Conservation (phyloP, 1,139 yeast species). For the Yamadazyma atlantica region DNA sequence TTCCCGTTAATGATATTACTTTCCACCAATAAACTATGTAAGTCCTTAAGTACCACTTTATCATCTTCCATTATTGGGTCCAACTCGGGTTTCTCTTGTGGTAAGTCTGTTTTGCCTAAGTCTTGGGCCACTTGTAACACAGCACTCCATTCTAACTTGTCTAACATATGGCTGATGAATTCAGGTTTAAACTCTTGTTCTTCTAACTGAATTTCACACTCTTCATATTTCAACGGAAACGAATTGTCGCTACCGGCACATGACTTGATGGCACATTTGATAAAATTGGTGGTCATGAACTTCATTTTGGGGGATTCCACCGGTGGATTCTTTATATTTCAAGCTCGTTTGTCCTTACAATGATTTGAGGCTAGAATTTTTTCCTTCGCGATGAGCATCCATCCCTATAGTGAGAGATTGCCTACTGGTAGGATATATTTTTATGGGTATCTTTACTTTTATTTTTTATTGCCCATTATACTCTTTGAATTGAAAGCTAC, state of each 20-base stretch:
- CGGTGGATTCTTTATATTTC: neutral
- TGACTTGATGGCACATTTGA: slow-evolving; percentile 84
- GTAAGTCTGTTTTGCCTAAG: slow-evolving; percentile 67
- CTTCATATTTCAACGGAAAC: slow-evolving; percentile 76
- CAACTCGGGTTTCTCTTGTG: slow-evolving; percentile 64
- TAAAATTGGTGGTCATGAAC: slow-evolving; percentile 90
- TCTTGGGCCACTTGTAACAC: slow-evolving; percentile 73
- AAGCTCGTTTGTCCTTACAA: neutral
- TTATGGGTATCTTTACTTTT: neutral
- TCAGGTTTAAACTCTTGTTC: slow-evolving; percentile 84
- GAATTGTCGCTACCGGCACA: slow-evolving; percentile 76
- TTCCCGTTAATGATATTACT: slow-evolving; percentile 86
- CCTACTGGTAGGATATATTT: neutral
- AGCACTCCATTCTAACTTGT: slow-evolving; percentile 88
- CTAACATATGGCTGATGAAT: slow-evolving; percentile 73
- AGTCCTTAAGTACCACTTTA: slow-evolving; percentile 63
- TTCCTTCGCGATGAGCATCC: neutral
- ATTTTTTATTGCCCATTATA: neutral
- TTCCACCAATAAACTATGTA: slow-evolving; percentile 77
- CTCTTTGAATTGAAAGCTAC: no score
- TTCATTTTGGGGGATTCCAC: slow-evolving; percentile 71
- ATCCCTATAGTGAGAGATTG: no score
- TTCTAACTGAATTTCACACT: slow-evolving; percentile 71
- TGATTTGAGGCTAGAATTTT: neutral
- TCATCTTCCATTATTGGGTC: slow-evolving; percentile 58